These are phyloP conservation scores for Fusarium guadeloupense DNA, from an alignment of 2,329 filamentous ascomycete species.

Conservation along the genomic window DNA sequence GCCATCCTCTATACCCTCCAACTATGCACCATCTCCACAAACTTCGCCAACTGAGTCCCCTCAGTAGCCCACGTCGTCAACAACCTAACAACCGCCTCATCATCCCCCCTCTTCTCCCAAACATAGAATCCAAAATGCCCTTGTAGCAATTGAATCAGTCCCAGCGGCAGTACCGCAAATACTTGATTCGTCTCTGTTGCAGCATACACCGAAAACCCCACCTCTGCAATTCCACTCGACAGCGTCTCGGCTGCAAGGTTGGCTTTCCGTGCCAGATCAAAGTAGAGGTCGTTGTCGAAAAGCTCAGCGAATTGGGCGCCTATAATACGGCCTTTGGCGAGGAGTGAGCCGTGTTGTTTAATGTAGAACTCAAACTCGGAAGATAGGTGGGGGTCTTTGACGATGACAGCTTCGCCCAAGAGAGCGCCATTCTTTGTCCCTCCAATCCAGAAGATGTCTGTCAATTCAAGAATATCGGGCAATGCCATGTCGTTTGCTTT, in stretches of 20 bases:
- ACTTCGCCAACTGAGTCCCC: conserved; percentile 51
- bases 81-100: conserved; percentile 54
- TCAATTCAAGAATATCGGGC: conserved; percentile 56
- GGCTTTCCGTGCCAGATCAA: conserved; percentile 55
- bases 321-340: conserved; percentile 60
- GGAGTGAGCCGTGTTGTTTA: conserved; percentile 60
- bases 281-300: conserved; percentile 57
- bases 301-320: conserved; percentile 61
- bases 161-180: conserved; percentile 55
- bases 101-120: conserved; percentile 56
- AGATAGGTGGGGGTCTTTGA: conserved; percentile 53
- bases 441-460: conserved; percentile 64
- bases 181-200: conserved; percentile 62
- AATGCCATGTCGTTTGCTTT: conserved; percentile 55
- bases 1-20: conserved; percentile 2
- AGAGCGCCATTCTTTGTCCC: conserved; percentile 62
- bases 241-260: conserved; percentile 56
- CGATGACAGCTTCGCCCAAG: conserved; percentile 60
- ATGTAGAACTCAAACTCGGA: conserved; percentile 61
- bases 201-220: conserved; percentile 54
- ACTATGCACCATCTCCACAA: conserved; percentile 37
- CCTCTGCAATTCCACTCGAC: conserved; percentile 52
- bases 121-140: conserved; percentile 57
- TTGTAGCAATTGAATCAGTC: conserved; percentile 52
- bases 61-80: conserved; percentile 63